A percentile compares a stretch with the other conserved stretches of the same genome.
Evolutionary conservation across 177 flowering plant species (phyloP).

Genomic region (Vitis hybrid): DNA sequence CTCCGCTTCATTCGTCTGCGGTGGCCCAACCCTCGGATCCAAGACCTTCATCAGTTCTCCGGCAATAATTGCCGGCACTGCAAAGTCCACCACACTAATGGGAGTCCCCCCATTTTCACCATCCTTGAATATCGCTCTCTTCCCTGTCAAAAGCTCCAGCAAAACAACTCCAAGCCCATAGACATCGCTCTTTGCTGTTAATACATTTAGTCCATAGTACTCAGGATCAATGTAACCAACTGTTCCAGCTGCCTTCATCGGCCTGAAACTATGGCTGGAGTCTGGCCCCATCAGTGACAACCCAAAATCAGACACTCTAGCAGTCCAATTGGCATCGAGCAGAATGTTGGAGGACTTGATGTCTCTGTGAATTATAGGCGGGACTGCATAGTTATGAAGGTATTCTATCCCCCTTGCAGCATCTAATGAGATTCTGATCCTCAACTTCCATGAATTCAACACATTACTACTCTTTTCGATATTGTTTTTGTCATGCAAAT

Average conservation of each 20-base stretch:
- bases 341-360: conserved; percentile 83
- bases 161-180: conserved; percentile 81
- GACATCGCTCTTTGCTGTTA: conserved; percentile 85
- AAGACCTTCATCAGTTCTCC: conserved; percentile 55
- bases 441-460: conserved; percentile 70
- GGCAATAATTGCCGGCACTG: conserved; percentile 56
- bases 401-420: conserved; percentile 86
- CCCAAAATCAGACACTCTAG: conserved; percentile 82
- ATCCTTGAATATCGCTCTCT: conserved; percentile 64
- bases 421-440: conserved; percentile 66
- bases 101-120: conserved; percentile 41
- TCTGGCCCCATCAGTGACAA: conserved; percentile 68
- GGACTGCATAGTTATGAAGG: conserved; percentile 81
- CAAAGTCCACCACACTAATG: conserved; percentile 59
- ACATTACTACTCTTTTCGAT: conserved; percentile 34
- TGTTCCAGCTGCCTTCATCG: conserved; percentile 67
- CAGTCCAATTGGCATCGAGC: conserved; percentile 65
- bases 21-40: conserved; percentile 61
- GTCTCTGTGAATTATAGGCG: conserved; percentile 78
- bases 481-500: conserved; percentile 52
- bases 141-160: conserved; percentile 73
- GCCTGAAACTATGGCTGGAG: conserved; percentile 30
- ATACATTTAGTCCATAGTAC: conserved; percentile 63
- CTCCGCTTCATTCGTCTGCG: conserved; percentile 56
- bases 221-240: conserved; percentile 90